Conservation (phyloP, 2,329 filamentous ascomycete genomes). For the Colletotrichum sp. region DNA sequence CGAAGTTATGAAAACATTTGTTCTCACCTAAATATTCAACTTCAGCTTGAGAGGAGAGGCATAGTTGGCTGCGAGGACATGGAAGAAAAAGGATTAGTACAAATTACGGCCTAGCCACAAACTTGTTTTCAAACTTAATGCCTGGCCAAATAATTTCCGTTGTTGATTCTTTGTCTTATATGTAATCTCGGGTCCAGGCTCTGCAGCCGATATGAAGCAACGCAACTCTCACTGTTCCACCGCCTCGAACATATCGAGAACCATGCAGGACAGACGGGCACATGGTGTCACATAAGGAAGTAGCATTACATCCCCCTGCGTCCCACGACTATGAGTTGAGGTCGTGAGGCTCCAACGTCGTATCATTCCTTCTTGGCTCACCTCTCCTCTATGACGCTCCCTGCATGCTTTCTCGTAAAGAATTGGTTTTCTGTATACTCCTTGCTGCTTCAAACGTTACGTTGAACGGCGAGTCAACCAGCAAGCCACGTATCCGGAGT, state of each 20-base stretch:
- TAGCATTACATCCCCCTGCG: neutral
- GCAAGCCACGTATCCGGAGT: too few relatives aligned
- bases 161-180: neutral
- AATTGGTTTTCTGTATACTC: accelerated
- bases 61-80: accelerated
- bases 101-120: neutral
- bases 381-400: accelerated
- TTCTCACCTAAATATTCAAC: too few relatives aligned
- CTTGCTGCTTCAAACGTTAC: neutral
- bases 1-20: too few relatives aligned
- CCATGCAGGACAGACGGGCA: neutral
- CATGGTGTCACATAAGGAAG: neutral
- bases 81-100: neutral
- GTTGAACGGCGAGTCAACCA: neutral
- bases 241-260: accelerated
- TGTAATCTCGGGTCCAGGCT: neutral
- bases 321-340: neutral
- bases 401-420: neutral
- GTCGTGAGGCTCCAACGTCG: accelerated
- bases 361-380: neutral
- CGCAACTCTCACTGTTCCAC: neutral
- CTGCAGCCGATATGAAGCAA: neutral
- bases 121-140: neutral
- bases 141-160: accelerated
- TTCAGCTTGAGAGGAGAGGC: accelerated